These are phyloP conservation scores for Komagataella pastoris DNA, from an alignment of 805 yeast species.

Conservation along the genomic window DNA sequence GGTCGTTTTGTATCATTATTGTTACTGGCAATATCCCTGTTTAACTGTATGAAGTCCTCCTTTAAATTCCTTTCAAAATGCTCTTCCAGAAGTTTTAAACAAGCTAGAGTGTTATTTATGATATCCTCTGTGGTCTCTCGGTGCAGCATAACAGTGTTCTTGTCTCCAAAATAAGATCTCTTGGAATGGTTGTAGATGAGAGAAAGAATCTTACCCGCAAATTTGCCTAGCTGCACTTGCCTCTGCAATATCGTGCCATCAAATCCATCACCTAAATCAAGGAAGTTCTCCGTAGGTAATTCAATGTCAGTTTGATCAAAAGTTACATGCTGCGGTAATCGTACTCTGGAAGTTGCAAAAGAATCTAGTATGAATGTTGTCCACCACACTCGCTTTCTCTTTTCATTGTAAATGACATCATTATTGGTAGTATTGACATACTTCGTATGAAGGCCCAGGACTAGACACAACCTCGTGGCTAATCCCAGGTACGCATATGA, in stretches of 20 bases:
- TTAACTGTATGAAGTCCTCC: conserved; percentile 9
- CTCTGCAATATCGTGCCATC: conserved; percentile 14
- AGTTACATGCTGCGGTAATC: conserved; percentile 21
- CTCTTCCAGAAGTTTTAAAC: conserved; percentile 10
- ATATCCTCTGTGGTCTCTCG: conserved; percentile 6
- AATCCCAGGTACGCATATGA: conserved; percentile 20
- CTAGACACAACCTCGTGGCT: conserved; percentile 18
- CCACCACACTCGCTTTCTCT: conserved; percentile 25
- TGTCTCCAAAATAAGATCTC: conserved; percentile 6
- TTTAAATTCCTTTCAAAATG: conserved; percentile 10
- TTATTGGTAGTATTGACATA: neutral
- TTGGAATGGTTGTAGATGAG: conserved; percentile 18
- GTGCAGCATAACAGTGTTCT: neutral
- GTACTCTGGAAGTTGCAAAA: conserved; percentile 21
- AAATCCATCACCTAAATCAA: conserved; percentile 16
- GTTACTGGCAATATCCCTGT: conserved; percentile 7
- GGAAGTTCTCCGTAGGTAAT: conserved; percentile 7
- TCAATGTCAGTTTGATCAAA: conserved; percentile 19
- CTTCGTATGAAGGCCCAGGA: conserved; percentile 19
- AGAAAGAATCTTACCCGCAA: conserved; percentile 17
- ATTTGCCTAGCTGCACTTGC: conserved; percentile 13
- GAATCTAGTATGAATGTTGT: conserved; percentile 22
- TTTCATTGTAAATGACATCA: conserved; percentile 13
- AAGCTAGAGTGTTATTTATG: conserved; percentile 9
- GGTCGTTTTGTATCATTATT: conserved; percentile 1